A percentile compares a stretch with the other conserved stretches of the same genome.
Evolutionary conservation across 2,329 filamentous ascomycete genomes (phyloP).

Genomic region (Alternaria triticimaculans): DNA sequence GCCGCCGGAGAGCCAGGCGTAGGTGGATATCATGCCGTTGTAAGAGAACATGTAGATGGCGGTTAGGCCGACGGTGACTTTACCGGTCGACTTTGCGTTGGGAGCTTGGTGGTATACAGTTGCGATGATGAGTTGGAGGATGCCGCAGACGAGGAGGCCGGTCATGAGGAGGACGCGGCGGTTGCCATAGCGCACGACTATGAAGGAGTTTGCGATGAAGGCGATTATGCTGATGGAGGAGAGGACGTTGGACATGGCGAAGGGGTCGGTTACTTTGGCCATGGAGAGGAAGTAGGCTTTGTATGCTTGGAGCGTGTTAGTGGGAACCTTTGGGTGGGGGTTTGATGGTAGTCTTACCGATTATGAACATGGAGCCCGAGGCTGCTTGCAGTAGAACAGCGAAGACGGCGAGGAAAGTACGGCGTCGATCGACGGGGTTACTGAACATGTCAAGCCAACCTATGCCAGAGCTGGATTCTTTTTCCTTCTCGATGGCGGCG

Average conservation of each 20-base stretch:
- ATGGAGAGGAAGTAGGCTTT: conserved; percentile 67
- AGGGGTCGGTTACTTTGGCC: conserved; percentile 62
- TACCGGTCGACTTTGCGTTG: conserved; percentile 47
- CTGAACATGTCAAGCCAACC: conserved; percentile 47
- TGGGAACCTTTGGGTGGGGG: neutral
- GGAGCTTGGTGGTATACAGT: conserved; percentile 58
- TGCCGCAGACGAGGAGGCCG: conserved; percentile 60
- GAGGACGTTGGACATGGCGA: conserved; percentile 64
- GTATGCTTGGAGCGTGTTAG: conserved; percentile 28
- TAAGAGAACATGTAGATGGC: conserved; percentile 63
- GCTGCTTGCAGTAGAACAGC: conserved; percentile 48
- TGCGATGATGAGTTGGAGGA: conserved; percentile 63
- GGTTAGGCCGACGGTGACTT: conserved; percentile 60
- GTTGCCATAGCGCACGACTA: conserved; percentile 62
- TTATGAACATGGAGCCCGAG: conserved; percentile 49
- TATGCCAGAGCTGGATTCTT: conserved; percentile 35
- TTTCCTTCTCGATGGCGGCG: conserved; percentile 44
- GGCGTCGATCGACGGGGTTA: conserved; percentile 43
- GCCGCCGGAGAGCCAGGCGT: conserved; percentile 64
- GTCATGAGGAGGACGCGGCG: conserved; percentile 61
- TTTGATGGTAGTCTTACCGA: conserved; percentile 45
- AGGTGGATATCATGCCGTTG: conserved; percentile 62
- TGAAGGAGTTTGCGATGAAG: conserved; percentile 60
- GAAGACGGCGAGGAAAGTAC: conserved; percentile 45
- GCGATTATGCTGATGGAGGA: conserved; percentile 62